Conservation (phyloP, 805 yeast species). For the Lachancea quebecensis region DNA sequence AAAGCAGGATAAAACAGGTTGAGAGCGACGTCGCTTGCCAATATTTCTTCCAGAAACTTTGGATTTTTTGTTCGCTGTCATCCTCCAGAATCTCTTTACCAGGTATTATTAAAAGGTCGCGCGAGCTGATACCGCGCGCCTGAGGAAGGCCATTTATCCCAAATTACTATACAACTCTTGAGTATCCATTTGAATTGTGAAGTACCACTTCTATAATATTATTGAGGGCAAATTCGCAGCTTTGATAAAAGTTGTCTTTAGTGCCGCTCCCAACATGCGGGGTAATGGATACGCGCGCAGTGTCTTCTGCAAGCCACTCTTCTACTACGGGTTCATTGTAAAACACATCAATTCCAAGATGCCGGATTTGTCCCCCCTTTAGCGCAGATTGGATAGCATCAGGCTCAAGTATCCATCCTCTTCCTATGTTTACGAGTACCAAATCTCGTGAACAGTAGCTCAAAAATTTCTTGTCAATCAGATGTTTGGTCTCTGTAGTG, state of each 20-base stretch:
- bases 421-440: conserved; percentile 48
- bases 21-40: too few species aligned
- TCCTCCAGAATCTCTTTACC: too few species aligned
- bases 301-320: conserved; percentile 13
- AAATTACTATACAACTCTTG: neutral
- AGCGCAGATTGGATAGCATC: conserved; percentile 40
- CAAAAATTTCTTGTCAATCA: conserved; percentile 40
- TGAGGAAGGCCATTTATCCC: neutral
- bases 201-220: conserved; percentile 11
- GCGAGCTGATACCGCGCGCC: too few species aligned
- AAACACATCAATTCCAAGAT: conserved; percentile 57
- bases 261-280: conserved; percentile 64
- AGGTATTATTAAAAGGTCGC: too few species aligned
- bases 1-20: too few species aligned
- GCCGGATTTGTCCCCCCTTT: conserved; percentile 40
- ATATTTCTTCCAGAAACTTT: too few species aligned
- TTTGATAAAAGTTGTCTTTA: conserved; percentile 36
- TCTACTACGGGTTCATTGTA: conserved; percentile 46
- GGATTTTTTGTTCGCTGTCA: too few species aligned
- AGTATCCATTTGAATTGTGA: neutral
- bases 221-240: conserved; percentile 32
- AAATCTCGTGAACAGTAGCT: conserved; percentile 18
- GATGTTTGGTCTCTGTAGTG: conserved; percentile 43
- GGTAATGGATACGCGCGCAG: conserved; percentile 33
- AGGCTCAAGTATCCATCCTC: conserved; percentile 51